Conservation (phyloP, 2,329 filamentous ascomycete genomes). For the Epichloe glyceriae region DNA sequence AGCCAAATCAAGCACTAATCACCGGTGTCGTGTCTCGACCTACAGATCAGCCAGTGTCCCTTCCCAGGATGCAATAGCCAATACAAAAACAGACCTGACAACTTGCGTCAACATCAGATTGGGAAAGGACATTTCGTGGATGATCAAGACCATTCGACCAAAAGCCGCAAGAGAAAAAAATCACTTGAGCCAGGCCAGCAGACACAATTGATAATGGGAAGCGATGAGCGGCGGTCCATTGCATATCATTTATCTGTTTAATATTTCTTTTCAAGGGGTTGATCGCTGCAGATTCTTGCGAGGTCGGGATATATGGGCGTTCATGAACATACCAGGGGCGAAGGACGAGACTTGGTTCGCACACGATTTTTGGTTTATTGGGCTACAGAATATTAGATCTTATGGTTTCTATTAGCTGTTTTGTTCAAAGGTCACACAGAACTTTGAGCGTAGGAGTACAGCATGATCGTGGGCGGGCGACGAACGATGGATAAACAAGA, state of each 20-base stretch:
- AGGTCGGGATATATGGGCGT: too few species aligned
- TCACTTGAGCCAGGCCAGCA: constrained; percentile 14
- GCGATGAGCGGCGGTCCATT: not conserved
- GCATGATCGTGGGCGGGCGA: too few species aligned
- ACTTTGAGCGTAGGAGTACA: too few species aligned
- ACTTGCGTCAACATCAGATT: constrained; percentile 41
- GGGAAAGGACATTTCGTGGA: constrained; percentile 43
- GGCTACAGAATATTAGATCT: too few species aligned
- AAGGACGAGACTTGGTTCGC: too few species aligned
- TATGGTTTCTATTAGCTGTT: too few species aligned
- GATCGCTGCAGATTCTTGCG: too few species aligned
- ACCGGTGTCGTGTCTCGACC: not conserved
- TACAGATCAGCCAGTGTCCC: constrained; percentile 25
- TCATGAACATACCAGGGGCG: too few species aligned
- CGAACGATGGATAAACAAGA: too few species aligned
- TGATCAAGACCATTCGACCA: constrained; percentile 22
- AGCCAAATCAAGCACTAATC: not conserved
- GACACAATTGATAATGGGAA: not conserved
- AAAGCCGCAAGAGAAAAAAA: constrained; percentile 37
- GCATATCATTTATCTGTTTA: not conserved
- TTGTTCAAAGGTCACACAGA: too few species aligned
- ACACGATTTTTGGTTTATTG: too few species aligned
- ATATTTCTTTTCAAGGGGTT: too few species aligned
- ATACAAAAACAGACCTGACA: constrained; percentile 43
- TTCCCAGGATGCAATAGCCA: constrained; percentile 41